phyloP scores from a whole-genome alignment of 2,329 filamentous ascomycete genomes.

The Monilinia laxa region DNA sequence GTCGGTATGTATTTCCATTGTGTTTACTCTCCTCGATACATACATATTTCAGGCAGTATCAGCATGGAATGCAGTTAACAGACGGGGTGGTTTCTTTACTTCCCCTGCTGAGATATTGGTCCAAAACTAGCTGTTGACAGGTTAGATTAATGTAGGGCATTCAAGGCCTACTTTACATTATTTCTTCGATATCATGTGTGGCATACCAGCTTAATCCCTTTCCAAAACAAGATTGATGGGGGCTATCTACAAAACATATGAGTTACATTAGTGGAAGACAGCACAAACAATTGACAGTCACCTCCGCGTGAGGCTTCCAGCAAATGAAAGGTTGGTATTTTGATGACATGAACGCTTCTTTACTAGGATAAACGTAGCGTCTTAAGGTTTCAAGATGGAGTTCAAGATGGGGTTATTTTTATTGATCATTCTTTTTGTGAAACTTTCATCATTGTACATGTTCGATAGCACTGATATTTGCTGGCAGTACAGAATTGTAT shows the following conservation, averaged over 20 bases:
- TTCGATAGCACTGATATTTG: slow-evolving; percentile 3
- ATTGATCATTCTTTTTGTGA: background rate
- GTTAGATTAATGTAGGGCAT: background rate
- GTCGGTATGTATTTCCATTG: background rate
- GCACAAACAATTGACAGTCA: slow-evolving; percentile 17
- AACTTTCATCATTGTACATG: slow-evolving; percentile 19
- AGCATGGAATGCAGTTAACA: background rate
- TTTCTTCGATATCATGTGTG: background rate
- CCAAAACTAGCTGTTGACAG: background rate
- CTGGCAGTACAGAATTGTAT: slow-evolving; percentile 1
- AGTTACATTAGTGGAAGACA: background rate
- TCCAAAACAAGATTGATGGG: slow-evolving; percentile 4
- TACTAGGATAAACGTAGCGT: background rate
- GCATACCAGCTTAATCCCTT: slow-evolving; percentile 4
- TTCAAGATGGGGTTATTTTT: background rate
- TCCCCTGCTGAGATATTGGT: background rate
- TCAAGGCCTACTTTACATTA: background rate
- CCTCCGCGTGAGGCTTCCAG: slow-evolving; percentile 11
- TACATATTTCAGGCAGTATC: background rate
- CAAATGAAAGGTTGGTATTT: background rate
- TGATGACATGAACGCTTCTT: background rate
- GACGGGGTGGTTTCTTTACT: background rate
- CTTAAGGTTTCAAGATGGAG: background rate
- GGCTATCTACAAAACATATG: background rate
- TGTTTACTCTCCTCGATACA: background rate